These are phyloP conservation scores for Grigorovia humatica DNA, from an alignment of 805 yeast genomes.

Conservation along the genomic window DNA sequence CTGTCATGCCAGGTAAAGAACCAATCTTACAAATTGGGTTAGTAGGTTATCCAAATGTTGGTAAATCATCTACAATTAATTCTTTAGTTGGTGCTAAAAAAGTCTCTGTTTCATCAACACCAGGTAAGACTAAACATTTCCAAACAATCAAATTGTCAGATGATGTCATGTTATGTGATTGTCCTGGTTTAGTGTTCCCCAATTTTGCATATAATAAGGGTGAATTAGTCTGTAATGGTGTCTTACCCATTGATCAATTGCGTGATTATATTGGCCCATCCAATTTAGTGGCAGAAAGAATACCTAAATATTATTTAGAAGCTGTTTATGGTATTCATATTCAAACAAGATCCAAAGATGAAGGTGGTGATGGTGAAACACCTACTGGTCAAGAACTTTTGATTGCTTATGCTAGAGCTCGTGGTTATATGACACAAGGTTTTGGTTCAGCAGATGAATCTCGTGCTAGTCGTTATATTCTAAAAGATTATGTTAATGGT, in stretches of 20 bases:
- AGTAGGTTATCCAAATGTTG: constrained; percentile 96
- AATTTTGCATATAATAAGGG: constrained; percentile 95
- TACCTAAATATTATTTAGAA: constrained; percentile 82
- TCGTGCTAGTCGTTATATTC: constrained; percentile 82
- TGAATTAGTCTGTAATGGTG: constrained; percentile 95
- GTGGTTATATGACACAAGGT: constrained; percentile 97
- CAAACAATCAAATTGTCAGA: constrained; percentile 86
- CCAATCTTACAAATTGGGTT: constrained; percentile 78
- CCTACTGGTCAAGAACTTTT: constrained; percentile 86
- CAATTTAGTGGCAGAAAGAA: constrained; percentile 72
- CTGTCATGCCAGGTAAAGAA: constrained; percentile 45
- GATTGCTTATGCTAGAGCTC: constrained; percentile 87
- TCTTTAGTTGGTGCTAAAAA: constrained; percentile 93
- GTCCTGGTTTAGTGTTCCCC: constrained; percentile 98
- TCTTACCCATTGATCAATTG: constrained; percentile 94
- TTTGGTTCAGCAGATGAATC: constrained; percentile 95
- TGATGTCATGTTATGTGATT: constrained; percentile 83
- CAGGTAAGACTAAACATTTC: constrained; percentile 98
- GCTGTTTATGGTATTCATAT: constrained; percentile 90
- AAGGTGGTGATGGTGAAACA: constrained; percentile 72
- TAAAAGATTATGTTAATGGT: constrained; percentile 93
- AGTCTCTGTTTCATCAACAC: constrained; percentile 97
- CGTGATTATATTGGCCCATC: constrained; percentile 88
- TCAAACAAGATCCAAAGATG: constrained; percentile 60
- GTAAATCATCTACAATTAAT: constrained; percentile 95